Evolutionary conservation across 2,329 filamentous ascomycete genomes (phyloP).

Genomic region (Aspergillus candidus): DNA sequence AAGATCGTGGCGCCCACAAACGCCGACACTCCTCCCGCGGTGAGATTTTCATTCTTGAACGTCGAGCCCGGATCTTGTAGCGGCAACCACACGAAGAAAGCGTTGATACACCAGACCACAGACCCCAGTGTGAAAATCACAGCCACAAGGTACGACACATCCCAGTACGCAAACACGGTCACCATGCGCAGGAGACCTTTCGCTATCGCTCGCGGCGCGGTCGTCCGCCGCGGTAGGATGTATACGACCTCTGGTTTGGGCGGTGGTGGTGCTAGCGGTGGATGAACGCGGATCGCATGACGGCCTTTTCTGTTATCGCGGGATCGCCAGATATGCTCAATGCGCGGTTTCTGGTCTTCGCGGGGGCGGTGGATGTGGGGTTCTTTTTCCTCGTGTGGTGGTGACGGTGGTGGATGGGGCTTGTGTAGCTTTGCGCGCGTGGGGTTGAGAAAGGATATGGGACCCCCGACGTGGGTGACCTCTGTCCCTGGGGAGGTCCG

Average conservation of each 20-base stretch:
- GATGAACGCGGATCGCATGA: constrained; percentile 31
- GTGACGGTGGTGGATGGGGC: constrained; percentile 3
- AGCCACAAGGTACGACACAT: constrained; percentile 53
- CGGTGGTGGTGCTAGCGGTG: constrained; percentile 1
- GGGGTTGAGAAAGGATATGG: constrained; percentile 46
- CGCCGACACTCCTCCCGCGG: constrained; percentile 56
- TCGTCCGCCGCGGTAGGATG: neutral
- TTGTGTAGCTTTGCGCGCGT: constrained; percentile 37
- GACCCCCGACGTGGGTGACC: constrained; percentile 27
- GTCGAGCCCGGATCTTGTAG: constrained; percentile 47
- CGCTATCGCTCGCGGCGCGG: constrained; percentile 20
- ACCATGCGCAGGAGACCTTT: constrained; percentile 44
- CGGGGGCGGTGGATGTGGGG: neutral
- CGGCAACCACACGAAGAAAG: constrained; percentile 60
- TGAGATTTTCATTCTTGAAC: constrained; percentile 49
- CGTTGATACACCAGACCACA: constrained; percentile 53
- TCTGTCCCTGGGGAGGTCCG: too few species aligned
- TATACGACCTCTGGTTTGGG: neutral
- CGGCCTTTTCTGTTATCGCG: constrained; percentile 46
- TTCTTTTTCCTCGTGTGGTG: constrained; percentile 3
- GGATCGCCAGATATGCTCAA: constrained; percentile 37
- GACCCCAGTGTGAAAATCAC: constrained; percentile 50
- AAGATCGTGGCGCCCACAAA: constrained; percentile 65
- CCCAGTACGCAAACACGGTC: constrained; percentile 49
- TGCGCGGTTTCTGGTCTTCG: constrained; percentile 5